Evolutionary conservation across 2,329 filamentous ascomycete genomes (phyloP), one percentile per base, ranked within the genome.

Genomic region (Arthrobotrys megalospora): DNA sequence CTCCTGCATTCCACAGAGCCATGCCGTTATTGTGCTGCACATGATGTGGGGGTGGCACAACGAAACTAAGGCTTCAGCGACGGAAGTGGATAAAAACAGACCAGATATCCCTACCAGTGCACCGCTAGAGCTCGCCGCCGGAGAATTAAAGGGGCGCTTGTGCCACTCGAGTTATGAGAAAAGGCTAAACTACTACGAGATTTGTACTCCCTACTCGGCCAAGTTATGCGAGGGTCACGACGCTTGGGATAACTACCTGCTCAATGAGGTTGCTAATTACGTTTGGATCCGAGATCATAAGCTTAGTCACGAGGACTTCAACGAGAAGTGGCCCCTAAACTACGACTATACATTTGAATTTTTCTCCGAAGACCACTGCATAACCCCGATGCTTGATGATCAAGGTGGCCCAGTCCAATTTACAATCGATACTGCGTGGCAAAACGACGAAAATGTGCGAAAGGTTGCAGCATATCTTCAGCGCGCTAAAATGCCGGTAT

Each of bases 11-110:
- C 14, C 10, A 1, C 48, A 11, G n/a, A 47, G 47, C 19, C 60
- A 73, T 3, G 69, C 69, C 8, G 41, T 32, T n/a, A 60, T 48
- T 8, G 12, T 58, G 5, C 28, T 73, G 8, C 36, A 65, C 6
- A 34, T 73, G n/a, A 21, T 66, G 11, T 73, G 50, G 60, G 69
- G 69, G 14, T 73, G 60, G 60, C 69, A 73, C 45, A 73, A 66
- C 41, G 16, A 60, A 11, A 66, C 28, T 2, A 34, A 50, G 19
- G 16, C 45, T 4, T 36, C 34, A 14, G 69, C 32, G 12, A 32
- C 6, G 12, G 69, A 73, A 34, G 2, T 32, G 24, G 11, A 41
- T 10, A 7, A 43, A 11, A 19, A 19, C 8, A 50, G 45, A 14
- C 47, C 41, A 45, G 52, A n/a, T 2, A 24, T 48, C 24, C 60